phyloP scores from a whole-genome alignment of 2,329 filamentous ascomycete genomes.

The Aspergillus alliaceus region DNA sequence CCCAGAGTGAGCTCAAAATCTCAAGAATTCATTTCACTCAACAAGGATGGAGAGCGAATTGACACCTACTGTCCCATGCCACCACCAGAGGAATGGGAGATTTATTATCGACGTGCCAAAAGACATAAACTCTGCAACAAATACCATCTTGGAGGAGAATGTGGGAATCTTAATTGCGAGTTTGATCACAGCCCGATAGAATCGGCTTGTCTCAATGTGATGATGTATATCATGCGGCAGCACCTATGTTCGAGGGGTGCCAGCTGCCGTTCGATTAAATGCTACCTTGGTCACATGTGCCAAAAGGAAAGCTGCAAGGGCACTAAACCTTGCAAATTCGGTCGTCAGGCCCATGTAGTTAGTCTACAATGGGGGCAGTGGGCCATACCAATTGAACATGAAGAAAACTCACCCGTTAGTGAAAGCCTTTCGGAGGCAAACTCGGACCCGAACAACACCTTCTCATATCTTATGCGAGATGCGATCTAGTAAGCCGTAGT shows the following conservation, averaged over 20 bases:
- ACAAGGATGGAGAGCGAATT: slow-evolving; percentile 49
- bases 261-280: slow-evolving; percentile 45
- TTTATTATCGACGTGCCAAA: slow-evolving; percentile 41
- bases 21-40: slow-evolving; percentile 44
- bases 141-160: slow-evolving; percentile 46
- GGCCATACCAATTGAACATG: slow-evolving; percentile 22
- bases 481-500: neutral
- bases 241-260: slow-evolving; percentile 44
- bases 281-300: slow-evolving; percentile 48
- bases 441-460: slow-evolving; percentile 3
- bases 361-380: slow-evolving; percentile 25
- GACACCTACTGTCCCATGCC: slow-evolving; percentile 45
- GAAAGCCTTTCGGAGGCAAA: neutral
- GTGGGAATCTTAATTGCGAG: slow-evolving; percentile 37
- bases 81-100: slow-evolving; percentile 35
- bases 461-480: slow-evolving; percentile 1
- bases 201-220: slow-evolving; percentile 38
- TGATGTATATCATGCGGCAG: slow-evolving; percentile 47
- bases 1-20: slow-evolving; percentile 18
- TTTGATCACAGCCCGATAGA: slow-evolving; percentile 51
- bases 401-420: neutral
- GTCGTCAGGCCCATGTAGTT: slow-evolving; percentile 26
- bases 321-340: slow-evolving; percentile 32
- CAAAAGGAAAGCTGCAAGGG: slow-evolving; percentile 34
- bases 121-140: slow-evolving; percentile 52